These are phyloP conservation scores for Cadophora luteo-olivacea DNA, from an alignment of 2,329 filamentous ascomycete species.

Conservation along the genomic window DNA sequence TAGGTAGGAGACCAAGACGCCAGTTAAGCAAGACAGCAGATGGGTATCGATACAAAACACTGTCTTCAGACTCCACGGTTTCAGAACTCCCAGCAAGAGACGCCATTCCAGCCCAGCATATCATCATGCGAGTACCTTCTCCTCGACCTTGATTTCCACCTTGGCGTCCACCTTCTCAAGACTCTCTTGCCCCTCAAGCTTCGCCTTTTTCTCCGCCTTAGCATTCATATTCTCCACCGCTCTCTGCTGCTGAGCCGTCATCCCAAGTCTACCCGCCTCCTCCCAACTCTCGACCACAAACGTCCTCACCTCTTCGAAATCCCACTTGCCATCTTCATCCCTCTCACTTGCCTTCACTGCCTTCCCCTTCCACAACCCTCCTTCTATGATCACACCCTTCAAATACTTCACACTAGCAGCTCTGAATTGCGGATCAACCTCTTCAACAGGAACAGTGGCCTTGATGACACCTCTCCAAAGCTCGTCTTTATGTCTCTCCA, in stretches of 20 bases:
- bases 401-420: constrained; percentile 49
- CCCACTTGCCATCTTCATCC: constrained; percentile 51
- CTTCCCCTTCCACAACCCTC: constrained; percentile 48
- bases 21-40: too few species aligned
- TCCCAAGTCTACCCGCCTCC: constrained; percentile 47
- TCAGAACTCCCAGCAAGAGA: too few species aligned
- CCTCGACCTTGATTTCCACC: background rate
- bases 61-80: too few species aligned
- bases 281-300: constrained; percentile 53
- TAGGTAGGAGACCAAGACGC: too few species aligned
- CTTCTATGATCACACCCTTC: constrained; percentile 57
- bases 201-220: constrained; percentile 31
- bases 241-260: constrained; percentile 38
- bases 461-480: constrained; percentile 57
- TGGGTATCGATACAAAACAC: too few species aligned
- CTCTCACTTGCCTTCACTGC: constrained; percentile 44
- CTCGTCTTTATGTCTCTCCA: constrained; percentile 49
- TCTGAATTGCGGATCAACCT: constrained; percentile 35
- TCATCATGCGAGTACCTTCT: background rate
- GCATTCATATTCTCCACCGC: constrained; percentile 29
- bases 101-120: background rate
- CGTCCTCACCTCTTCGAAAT: constrained; percentile 48
- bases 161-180: background rate
- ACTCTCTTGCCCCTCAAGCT: background rate
- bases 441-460: constrained; percentile 42